Percentiles rank a stretch among this genome's conserved stretches.
phyloP scores from a whole-genome alignment of 2,329 filamentous ascomycete genomes.

The Clonostachys solani region DNA sequence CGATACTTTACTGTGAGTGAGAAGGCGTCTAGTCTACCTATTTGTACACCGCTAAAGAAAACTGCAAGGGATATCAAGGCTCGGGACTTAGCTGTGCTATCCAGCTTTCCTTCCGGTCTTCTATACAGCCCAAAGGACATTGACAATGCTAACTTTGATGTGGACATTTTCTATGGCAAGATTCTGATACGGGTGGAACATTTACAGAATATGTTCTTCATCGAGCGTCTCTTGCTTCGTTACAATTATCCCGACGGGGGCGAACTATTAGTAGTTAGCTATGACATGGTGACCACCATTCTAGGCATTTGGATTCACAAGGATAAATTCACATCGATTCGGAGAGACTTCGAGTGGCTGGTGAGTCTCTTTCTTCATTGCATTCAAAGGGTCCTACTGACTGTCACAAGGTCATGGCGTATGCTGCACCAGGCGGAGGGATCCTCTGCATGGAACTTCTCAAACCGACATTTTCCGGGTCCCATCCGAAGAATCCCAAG shows the following conservation, averaged over 20 bases:
- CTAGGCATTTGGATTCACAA: constrained; percentile 40
- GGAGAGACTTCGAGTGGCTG: not conserved
- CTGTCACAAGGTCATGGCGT: constrained; percentile 34
- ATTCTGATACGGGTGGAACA: constrained; percentile 42
- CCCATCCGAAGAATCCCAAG: not conserved
- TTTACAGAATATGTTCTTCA: constrained; percentile 51
- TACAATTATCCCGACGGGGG: constrained; percentile 15
- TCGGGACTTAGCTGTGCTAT: no score
- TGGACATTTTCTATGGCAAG: constrained; percentile 28
- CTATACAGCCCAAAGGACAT: no score
- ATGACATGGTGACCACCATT: constrained; percentile 38
- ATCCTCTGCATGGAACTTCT: constrained; percentile 37
- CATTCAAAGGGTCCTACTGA: constrained; percentile 9
- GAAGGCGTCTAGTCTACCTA: no score
- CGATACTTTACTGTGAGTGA: constrained; percentile 9
- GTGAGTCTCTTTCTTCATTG: not conserved
- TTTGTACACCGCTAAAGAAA: no score
- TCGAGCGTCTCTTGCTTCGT: constrained; percentile 46
- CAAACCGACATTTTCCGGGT: not conserved
- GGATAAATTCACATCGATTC: not conserved
- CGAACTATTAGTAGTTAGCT: constrained; percentile 35
- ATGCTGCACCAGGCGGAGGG: constrained; percentile 39
- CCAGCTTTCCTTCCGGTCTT: no score
- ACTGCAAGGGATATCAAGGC: no score
- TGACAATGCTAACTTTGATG: not conserved